Percentiles rank a stretch among this genome's conserved stretches.
These are phyloP conservation scores for Saraca asoca DNA, from an alignment of 331 rosid genomes.

Conservation along the genomic window DNA sequence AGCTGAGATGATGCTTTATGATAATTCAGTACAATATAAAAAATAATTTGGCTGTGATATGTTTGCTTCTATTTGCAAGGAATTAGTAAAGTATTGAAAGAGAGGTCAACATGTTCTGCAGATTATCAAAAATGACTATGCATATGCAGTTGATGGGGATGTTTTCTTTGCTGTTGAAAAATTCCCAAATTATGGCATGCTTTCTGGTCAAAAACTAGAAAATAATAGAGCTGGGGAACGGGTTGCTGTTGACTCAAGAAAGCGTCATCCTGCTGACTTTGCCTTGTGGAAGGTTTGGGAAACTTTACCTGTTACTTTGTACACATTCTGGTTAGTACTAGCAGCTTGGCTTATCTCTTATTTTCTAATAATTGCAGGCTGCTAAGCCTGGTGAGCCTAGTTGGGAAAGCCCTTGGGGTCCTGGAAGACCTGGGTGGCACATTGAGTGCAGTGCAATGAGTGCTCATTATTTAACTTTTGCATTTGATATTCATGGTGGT, in stretches of 20 bases:
- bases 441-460: conserved; percentile 99
- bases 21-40: too few species aligned
- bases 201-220: conserved; percentile 84
- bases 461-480: conserved; percentile 72
- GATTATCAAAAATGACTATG: conserved; percentile 77
- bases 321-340: conserved; percentile 17
- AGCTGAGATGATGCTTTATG: too few species aligned
- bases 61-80: conserved; percentile 24
- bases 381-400: conserved; percentile 96
- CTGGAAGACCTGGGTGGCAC: conserved; percentile 98
- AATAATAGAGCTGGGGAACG: conserved; percentile 90
- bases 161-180: conserved; percentile 87
- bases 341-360: conserved; percentile 12
- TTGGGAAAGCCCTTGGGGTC: conserved; percentile 98
- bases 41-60: conserved; percentile 16
- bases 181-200: conserved; percentile 69
- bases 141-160: conserved; percentile 80
- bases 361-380: conserved; percentile 54
- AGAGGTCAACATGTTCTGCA: conserved; percentile 44
- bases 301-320: conserved; percentile 19
- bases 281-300: conserved; percentile 89
- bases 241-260: conserved; percentile 85
- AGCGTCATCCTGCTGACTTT: conserved; percentile 90
- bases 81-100: conserved; percentile 31
- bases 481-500: conserved; percentile 95